Percentiles rank a stretch among this genome's conserved stretches.
Conservation (phyloP, 495 filamentous ascomycete species). For the Tetracladium setigerum region DNA sequence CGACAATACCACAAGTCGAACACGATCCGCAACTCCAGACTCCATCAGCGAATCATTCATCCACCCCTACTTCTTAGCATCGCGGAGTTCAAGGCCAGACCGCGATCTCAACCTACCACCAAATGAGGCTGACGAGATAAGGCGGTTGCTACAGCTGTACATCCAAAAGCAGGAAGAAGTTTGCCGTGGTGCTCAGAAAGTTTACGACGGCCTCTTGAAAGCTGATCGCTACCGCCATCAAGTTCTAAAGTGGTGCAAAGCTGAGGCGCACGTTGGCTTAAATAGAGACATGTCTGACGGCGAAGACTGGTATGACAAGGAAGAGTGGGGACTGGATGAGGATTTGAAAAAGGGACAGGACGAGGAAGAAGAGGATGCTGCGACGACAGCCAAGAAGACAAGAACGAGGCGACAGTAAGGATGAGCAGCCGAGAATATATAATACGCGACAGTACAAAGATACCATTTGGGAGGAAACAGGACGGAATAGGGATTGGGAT, state of each 20-base stretch:
- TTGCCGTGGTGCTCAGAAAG: constrained; percentile 65
- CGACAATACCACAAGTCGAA: constrained; percentile 28
- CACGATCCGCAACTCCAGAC: constrained; percentile 36
- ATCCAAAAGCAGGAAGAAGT: constrained; percentile 96
- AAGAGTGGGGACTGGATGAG: constrained; percentile 78
- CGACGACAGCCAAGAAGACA: constrained; percentile 68
- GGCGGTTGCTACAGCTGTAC: constrained; percentile 73
- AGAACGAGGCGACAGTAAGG: constrained; percentile 46
- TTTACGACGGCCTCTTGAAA: constrained; percentile 67
- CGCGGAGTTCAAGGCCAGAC: constrained; percentile 62
- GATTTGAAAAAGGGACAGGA: constrained; percentile 87
- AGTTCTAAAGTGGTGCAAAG: constrained; percentile 77
- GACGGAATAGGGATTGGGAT: too few species aligned
- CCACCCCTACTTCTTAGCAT: constrained; percentile 80
- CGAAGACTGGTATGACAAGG: constrained; percentile 92
- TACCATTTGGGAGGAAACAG: background rate
- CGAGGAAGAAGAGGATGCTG: constrained; percentile 77
- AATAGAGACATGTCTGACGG: constrained; percentile 67
- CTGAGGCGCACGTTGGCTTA: constrained; percentile 73
- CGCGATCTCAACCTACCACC: constrained; percentile 72
- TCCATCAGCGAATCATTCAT: constrained; percentile 48
- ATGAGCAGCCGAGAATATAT: background rate
- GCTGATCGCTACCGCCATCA: constrained; percentile 72
- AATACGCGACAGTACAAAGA: background rate
- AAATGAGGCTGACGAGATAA: constrained; percentile 80